Percentiles rank a stretch among this genome's conserved stretches.
These are phyloP conservation scores for Lichtheimia corymbifera DNA, from an alignment of 371 early-diverging fungal genomes.

Conservation along the genomic window DNA sequence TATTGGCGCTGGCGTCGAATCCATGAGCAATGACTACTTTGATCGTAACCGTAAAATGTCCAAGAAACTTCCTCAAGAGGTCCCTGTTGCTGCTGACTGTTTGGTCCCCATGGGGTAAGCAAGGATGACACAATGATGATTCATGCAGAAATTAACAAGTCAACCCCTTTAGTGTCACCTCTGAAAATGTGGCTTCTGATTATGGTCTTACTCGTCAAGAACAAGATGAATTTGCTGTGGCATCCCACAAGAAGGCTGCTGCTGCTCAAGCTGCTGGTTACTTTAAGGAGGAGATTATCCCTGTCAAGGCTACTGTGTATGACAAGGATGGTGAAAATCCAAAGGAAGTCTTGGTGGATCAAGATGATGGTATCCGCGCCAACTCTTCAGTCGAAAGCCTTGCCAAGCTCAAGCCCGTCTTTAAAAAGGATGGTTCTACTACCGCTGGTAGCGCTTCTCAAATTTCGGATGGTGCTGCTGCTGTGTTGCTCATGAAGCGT, in stretches of 20 bases:
- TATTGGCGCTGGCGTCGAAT: constrained; percentile 98
- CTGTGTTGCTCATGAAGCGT: constrained; percentile 94
- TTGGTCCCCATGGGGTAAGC: constrained; percentile 83
- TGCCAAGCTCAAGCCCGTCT: constrained; percentile 89
- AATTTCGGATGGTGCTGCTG: constrained; percentile 98
- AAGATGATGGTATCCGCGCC: constrained; percentile 94
- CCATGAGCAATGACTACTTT: constrained; percentile 92
- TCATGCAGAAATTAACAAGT: too few species aligned
- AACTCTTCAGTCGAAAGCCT: constrained; percentile 78
- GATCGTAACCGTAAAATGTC: constrained; percentile 43
- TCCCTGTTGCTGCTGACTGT: constrained; percentile 78
- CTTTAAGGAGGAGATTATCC: constrained; percentile 92
- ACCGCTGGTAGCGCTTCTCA: constrained; percentile 99
- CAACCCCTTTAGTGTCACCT: constrained; percentile 64
- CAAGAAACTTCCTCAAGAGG: constrained; percentile 66
- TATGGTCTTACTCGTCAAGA: constrained; percentile 79
- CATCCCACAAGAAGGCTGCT: constrained; percentile 79
- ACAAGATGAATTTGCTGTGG: constrained; percentile 89
- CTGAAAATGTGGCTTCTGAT: constrained; percentile 94
- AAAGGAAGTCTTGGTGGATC: constrained; percentile 58
- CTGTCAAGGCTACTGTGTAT: constrained; percentile 76
- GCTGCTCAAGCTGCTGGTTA: constrained; percentile 87
- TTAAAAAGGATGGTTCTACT: constrained; percentile 83
- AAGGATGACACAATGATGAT: neutral
- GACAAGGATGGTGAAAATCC: constrained; percentile 76